Evolutionary conservation across 2,329 filamentous ascomycete genomes (phyloP), one percentile per base, ranked within the genome.

Genomic region (Penicillium sp.): DNA sequence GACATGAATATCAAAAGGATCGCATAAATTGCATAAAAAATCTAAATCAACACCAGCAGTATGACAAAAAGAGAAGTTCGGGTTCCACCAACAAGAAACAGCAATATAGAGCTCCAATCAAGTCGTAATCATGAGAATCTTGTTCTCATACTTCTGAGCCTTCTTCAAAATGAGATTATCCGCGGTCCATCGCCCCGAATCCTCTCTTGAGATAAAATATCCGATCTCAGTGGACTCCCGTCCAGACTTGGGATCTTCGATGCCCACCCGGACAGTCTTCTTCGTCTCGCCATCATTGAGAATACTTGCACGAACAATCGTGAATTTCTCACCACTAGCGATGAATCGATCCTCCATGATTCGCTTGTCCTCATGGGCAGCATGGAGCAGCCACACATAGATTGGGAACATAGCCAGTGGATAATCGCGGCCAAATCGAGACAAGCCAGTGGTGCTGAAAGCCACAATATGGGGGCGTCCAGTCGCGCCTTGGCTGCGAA

Each of bases 351-450:
- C 58, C 57, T 78, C 74, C 69, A 75, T 79, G 4, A 70, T 65
- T 59, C 61, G 65, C 70, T 80, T 80, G 60, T 80, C 78, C 22
- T 68, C 73, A 61, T 83, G 71, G 24, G 70, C 71, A n/a, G 65
- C 71, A 56, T 68, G 70, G 61, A 74, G 68, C 38, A 73, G 35
- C 60, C 65, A 71, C 19, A 71, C 65, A 51, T 79, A 79, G 35
- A 79, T 26, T 2, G 75, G 73, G 9, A 67, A 61, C 63, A 79
- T 70, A 6, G 65, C 65, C 4, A 72, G 56, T 0, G 77, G 78
- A 22, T 75, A 67, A 59, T 77, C 74, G 19, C 73, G 73, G 17
- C 68, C 68, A 22, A 68, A 67, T 4, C 65, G 68, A 15, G 68
- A 70, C 33, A 78, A 65, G 13, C 75, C 77, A 2, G 75, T 77